Evolutionary conservation across 257 asterid species (phyloP), one percentile per base, ranked within the genome.

Genomic region (Plantago major): DNA sequence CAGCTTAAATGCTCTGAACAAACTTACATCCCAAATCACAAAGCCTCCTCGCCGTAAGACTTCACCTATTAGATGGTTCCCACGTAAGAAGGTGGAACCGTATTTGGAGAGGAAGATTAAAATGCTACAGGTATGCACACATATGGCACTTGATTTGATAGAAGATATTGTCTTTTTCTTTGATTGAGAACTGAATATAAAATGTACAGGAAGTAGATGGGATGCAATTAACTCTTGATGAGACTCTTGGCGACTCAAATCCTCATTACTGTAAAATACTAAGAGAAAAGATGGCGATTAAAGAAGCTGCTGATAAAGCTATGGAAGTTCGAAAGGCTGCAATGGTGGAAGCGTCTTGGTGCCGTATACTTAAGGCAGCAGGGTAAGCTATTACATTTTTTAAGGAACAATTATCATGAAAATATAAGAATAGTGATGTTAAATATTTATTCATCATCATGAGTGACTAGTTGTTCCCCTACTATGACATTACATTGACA

Each of bases 341-440:
- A 19, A 85, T 89, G 85, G 84, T 93, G 55, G 95, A 93, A 82
- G 95, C 96, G 44, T 89, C 97, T 66, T 93, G 99, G 99, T 92
- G 97, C 65, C 82, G 90, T 64, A 89, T 93, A 69, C 97, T 89
- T 72, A 82, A 78, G 64, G 95, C 96, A 22, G 95, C 96, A 51
- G 74, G 95, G 99, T 88, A 80, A 56, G n/a, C n/a, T n/a, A n/a
- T n/a, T n/a, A n/a, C n/a, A n/a, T 10, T 49, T 5, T 30, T 30
- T 30, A 3, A 30, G 37, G 37, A 30, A 30, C 37, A 30, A 30
- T 30, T 30, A 3, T 30, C 37, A 30, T 30, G 37, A 30, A 5
- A 30, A 30, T 30, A 30, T 30, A 30, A 3, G 5, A 5, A 30
- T 30, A 30, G 5, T 30, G 37, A 30, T 30, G 5, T 30, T 3